phyloP scores from a whole-genome alignment of 2,329 filamentous ascomycete genomes.

The Leptographium radiaticola region DNA sequence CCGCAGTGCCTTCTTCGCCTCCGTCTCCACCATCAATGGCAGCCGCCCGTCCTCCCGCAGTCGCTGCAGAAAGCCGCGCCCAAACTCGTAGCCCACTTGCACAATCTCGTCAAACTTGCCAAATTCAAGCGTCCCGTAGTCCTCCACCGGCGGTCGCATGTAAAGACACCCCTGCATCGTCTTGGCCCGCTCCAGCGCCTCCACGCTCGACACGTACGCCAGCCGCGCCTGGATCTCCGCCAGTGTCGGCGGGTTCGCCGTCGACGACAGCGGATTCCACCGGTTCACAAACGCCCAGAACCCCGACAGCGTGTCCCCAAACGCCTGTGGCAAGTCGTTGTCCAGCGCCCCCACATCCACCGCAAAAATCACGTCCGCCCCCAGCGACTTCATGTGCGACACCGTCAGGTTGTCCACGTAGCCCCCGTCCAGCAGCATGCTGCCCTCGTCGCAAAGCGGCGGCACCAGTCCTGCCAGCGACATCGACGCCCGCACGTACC shows the following conservation, averaged over 20 bases:
- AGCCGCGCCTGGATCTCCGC: conserved; percentile 92
- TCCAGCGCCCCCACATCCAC: conserved; percentile 89
- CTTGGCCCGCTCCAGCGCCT: conserved; percentile 89
- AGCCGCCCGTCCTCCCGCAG: conserved; percentile 69
- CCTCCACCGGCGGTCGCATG: conserved; percentile 89
- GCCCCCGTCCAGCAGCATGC: conserved; percentile 90
- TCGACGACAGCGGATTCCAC: conserved; percentile 88
- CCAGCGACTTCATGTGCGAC: conserved; percentile 89
- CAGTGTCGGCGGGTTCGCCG: conserved; percentile 84
- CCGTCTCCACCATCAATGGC: conserved; percentile 55
- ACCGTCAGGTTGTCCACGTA: conserved; percentile 97
- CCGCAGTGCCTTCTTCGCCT: conserved; percentile 62
- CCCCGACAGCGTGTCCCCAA: conserved; percentile 87
- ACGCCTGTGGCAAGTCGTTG: conserved; percentile 80
- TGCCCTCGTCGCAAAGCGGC: conserved; percentile 90
- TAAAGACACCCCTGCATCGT: conserved; percentile 83
- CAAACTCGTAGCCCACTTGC: conserved; percentile 74
- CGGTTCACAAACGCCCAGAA: conserved; percentile 92
- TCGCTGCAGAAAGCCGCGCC: conserved; percentile 63
- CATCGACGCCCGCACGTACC: conserved; percentile 95
- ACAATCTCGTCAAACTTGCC: conserved; percentile 97
- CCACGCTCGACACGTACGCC: conserved; percentile 89
- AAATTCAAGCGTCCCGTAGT: conserved; percentile 90
- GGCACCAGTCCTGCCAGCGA: conserved; percentile 85
- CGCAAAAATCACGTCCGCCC: conserved; percentile 88